A percentile compares a stretch with the other conserved stretches of the same genome.
Conservation (phyloP, 2,329 filamentous ascomycete species). For the Aspergillus pseudoterreus region DNA sequence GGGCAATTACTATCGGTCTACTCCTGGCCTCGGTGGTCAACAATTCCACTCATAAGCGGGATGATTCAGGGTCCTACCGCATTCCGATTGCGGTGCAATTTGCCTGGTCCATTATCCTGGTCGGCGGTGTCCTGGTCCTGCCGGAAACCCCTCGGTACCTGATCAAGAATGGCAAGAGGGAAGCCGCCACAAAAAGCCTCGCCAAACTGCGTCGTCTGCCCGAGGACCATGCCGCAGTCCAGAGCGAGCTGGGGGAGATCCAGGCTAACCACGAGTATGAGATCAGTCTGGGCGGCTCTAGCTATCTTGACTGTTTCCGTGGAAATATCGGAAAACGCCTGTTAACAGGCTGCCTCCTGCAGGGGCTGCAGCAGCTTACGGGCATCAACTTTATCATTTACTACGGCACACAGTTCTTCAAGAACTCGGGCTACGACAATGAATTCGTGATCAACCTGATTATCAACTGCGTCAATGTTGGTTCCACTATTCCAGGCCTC, state of each 20-base stretch:
- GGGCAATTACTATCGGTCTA: conserved; percentile 73
- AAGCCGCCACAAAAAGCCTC: conserved; percentile 59
- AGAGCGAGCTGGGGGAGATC: conserved; percentile 75
- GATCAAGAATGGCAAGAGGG: conserved; percentile 68
- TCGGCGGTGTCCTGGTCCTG: conserved; percentile 64
- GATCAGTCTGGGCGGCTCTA: conserved; percentile 38
- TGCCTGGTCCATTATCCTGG: conserved; percentile 72
- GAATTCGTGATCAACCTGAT: conserved; percentile 74
- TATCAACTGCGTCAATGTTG: conserved; percentile 78
- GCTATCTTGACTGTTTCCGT: conserved; percentile 57
- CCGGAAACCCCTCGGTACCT: conserved; percentile 80
- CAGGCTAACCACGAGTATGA: conserved; percentile 84
- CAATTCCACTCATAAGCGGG: conserved; percentile 61
- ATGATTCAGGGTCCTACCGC: conserved; percentile 64
- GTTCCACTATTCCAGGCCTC: conserved; percentile 77
- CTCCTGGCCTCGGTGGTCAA: conserved; percentile 67
- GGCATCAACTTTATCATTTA: conserved; percentile 52
- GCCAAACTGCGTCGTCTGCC: conserved; percentile 65
- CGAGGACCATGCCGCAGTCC: conserved; percentile 62
- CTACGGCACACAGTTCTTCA: conserved; percentile 75
- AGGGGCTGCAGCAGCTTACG: conserved; percentile 37
- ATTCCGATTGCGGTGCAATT: conserved; percentile 77
- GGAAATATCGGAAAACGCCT: background rate
- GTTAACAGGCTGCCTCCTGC: background rate
- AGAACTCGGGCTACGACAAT: conserved; percentile 67